Conservation (phyloP, 805 yeast species). For the Yamadazyma tumulicola region DNA sequence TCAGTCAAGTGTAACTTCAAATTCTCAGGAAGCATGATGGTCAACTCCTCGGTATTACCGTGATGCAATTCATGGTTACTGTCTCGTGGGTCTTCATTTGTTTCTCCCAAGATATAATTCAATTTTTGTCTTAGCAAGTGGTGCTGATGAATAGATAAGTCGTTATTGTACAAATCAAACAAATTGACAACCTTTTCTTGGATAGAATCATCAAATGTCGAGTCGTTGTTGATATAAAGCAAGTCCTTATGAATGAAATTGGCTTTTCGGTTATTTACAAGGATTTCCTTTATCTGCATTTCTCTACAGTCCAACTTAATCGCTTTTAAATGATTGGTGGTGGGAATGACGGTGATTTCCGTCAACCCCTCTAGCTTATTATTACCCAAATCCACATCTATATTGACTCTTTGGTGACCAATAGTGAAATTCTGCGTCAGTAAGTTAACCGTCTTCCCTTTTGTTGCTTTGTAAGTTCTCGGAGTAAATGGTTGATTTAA, state of each 20-base stretch:
- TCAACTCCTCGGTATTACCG: slow-evolving; percentile 60
- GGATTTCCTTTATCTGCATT: slow-evolving; percentile 58
- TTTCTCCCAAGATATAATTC: slow-evolving; percentile 50
- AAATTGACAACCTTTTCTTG: slow-evolving; percentile 24
- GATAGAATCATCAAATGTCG: slow-evolving; percentile 24
- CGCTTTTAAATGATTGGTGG: slow-evolving; percentile 51
- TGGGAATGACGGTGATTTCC: slow-evolving; percentile 77
- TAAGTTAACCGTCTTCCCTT: slow-evolving; percentile 18
- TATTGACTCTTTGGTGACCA: slow-evolving; percentile 77
- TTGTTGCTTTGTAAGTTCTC: slow-evolving; percentile 17
- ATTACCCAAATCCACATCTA: slow-evolving; percentile 75
- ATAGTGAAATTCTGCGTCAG: slow-evolving; percentile 56
- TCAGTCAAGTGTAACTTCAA: slow-evolving; percentile 51
- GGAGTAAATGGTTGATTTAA: slow-evolving; percentile 13
- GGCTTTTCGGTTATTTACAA: slow-evolving; percentile 54
- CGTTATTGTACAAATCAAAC: slow-evolving; percentile 42
- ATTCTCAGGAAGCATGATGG: slow-evolving; percentile 60
- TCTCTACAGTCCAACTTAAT: slow-evolving; percentile 81
- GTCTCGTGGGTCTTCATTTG: slow-evolving; percentile 26
- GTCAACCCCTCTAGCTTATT: slow-evolving; percentile 66
- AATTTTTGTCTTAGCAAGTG: slow-evolving; percentile 54
- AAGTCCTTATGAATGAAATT: slow-evolving; percentile 55
- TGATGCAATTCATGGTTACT: slow-evolving; percentile 13
- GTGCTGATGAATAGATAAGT: slow-evolving; percentile 50
- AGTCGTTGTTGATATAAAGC: slow-evolving; percentile 37